Conservation (phyloP, 2,329 filamentous ascomycete genomes). For the Penicillium sp. region DNA sequence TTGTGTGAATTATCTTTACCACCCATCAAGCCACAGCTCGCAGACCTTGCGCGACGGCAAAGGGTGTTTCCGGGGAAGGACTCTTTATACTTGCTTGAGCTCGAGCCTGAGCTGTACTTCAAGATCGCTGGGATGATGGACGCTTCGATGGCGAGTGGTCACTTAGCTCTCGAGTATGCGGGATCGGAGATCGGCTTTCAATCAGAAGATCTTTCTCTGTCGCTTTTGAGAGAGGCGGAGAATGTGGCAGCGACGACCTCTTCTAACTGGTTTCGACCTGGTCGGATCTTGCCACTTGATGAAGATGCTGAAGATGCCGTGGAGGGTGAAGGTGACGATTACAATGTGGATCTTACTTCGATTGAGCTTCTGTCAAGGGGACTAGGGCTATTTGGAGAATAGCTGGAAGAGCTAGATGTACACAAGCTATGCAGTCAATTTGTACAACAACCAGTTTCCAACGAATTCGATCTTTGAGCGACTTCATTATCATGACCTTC, state of each 20-base stretch:
- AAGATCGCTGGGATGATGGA: constrained; percentile 5
- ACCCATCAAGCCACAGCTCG: constrained; percentile 1
- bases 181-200: background rate
- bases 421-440: background rate
- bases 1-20: background rate
- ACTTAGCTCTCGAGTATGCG: background rate
- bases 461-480: background rate
- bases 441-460: background rate
- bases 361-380: constrained; percentile 1
- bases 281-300: background rate
- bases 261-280: background rate
- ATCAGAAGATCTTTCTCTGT: background rate
- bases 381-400: constrained; percentile 1
- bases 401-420: background rate
- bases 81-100: background rate
- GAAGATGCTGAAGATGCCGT: background rate
- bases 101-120: constrained; percentile 1
- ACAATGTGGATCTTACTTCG: background rate
- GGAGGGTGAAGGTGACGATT: background rate
- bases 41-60: background rate
- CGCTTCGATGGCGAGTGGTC: constrained; percentile 1
- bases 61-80: background rate
- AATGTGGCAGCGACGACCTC: background rate
- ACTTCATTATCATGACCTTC: background rate
- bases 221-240: background rate